These are phyloP conservation scores for Solanum tarijense DNA, from an alignment of 257 asterid species.

Conservation along the genomic window DNA sequence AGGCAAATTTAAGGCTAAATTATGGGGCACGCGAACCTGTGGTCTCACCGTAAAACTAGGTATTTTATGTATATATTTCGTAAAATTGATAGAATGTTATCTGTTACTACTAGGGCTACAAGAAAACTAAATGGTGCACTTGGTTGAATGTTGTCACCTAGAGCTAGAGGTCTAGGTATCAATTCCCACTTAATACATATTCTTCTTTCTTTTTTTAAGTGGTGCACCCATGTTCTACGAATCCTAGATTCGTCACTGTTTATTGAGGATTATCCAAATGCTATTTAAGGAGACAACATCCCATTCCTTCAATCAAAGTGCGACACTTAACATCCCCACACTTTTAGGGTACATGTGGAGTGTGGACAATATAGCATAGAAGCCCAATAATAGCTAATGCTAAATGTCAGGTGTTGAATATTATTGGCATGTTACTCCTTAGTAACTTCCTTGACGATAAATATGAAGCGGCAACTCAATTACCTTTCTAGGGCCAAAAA, in stretches of 20 bases:
- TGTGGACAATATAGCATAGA: neutral
- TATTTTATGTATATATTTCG: no score
- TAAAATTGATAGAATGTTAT: neutral
- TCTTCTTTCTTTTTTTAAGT: neutral
- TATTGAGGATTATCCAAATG: neutral
- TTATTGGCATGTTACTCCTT: neutral
- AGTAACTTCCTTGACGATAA: neutral
- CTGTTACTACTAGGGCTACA: neutral
- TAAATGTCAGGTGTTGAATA: neutral
- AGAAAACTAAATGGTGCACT: neutral
- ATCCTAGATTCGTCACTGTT: neutral
- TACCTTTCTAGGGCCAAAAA: neutral
- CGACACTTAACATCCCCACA: neutral
- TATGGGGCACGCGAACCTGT: neutral
- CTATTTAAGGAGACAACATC: neutral
- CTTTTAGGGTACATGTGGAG: neutral
- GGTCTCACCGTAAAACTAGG: neutral
- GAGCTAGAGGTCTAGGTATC: neutral
- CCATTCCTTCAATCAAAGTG: neutral
- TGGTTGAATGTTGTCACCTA: neutral
- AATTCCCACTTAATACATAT: neutral
- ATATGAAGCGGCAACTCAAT: neutral
- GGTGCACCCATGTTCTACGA: neutral
- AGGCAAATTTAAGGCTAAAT: neutral
- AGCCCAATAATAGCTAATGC: neutral